A percentile compares a stretch with the other conserved stretches of the same genome.
These are phyloP conservation scores for Nicotiana benthamiana DNA, from an alignment of 257 asterid species.

Conservation along the genomic window DNA sequence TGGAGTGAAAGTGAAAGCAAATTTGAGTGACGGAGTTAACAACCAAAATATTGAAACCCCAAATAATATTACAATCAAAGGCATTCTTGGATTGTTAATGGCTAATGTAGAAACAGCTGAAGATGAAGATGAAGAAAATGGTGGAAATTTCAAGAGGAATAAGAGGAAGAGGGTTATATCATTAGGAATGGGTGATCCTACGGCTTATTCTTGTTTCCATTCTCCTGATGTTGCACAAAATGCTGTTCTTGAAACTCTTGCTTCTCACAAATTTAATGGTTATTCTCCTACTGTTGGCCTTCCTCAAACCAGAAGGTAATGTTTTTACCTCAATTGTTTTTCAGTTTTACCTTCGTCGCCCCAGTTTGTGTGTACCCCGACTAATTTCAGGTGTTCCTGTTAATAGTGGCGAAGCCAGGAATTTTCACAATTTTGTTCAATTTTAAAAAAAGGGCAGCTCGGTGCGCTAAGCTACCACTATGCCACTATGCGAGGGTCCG, in stretches of 20 bases:
- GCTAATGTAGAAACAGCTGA: constrained; percentile 16
- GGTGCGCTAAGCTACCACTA: too few relatives aligned
- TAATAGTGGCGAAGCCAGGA: too few relatives aligned
- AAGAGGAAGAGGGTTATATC: constrained; percentile 35
- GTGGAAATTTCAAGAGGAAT: neutral
- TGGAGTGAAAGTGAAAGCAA: neutral
- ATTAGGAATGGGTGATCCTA: constrained; percentile 82
- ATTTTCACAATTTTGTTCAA: fast-evolving
- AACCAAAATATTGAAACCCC: constrained; percentile 33
- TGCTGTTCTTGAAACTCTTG: constrained; percentile 48
- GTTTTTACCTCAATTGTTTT: neutral
- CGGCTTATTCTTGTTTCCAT: constrained; percentile 59
- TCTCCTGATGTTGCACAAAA: constrained; percentile 47
- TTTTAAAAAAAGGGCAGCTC: too few relatives aligned
- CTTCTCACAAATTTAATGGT: constrained; percentile 68
- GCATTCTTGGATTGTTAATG: constrained; percentile 56
- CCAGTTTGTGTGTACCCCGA: neutral
- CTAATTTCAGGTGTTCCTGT: neutral
- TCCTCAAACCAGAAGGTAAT: constrained; percentile 73
- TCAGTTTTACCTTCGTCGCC: neutral
- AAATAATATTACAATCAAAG: constrained; percentile 55
- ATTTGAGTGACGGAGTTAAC: neutral
- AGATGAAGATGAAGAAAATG: neutral
- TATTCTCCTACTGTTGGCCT: constrained; percentile 81
- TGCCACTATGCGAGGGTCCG: too few relatives aligned